Evolutionary conservation across 2,329 filamentous ascomycete species (phyloP).

Genomic region (Coniochaeta sp.): DNA sequence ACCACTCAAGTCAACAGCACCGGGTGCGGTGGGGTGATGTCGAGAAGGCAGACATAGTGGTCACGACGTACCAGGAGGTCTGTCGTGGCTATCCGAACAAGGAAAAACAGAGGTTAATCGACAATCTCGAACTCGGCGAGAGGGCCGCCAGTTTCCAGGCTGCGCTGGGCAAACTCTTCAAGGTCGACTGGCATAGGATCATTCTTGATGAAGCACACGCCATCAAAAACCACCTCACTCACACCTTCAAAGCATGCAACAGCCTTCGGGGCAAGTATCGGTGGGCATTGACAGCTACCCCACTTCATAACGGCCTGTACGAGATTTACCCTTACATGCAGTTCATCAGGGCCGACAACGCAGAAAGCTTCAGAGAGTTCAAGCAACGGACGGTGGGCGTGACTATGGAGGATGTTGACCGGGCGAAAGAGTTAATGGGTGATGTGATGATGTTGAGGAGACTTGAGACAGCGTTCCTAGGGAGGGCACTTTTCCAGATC

Average conservation of each 20-base stretch:
- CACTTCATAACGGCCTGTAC: slow-evolving; percentile 21
- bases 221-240: slow-evolving; percentile 41
- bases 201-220: slow-evolving; percentile 51
- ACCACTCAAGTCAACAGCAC: not conserved
- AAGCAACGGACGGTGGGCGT: not conserved
- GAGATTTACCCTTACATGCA: slow-evolving; percentile 8
- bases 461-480: slow-evolving; percentile 3
- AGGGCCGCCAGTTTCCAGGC: slow-evolving; percentile 6
- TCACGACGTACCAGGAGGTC: slow-evolving; percentile 23
- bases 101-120: not conserved
- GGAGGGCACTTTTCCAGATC: slow-evolving; percentile 5
- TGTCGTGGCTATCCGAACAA: slow-evolving; percentile 9
- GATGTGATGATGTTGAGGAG: slow-evolving; percentile 3
- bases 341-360: slow-evolving; percentile 4
- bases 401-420: not conserved
- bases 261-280: slow-evolving; percentile 20
- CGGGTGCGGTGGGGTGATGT: not conserved
- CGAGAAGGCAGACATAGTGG: not conserved
- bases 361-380: slow-evolving; percentile 12
- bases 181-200: slow-evolving; percentile 38
- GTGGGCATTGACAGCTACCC: slow-evolving; percentile 30
- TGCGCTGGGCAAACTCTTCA: slow-evolving; percentile 28
- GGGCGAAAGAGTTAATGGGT: not conserved
- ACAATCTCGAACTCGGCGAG: not conserved
- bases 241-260: slow-evolving; percentile 15